A percentile compares a stretch with the other conserved stretches of the same genome.
Conservation (phyloP, 495 filamentous ascomycete species). For the Podospora appendiculata region DNA sequence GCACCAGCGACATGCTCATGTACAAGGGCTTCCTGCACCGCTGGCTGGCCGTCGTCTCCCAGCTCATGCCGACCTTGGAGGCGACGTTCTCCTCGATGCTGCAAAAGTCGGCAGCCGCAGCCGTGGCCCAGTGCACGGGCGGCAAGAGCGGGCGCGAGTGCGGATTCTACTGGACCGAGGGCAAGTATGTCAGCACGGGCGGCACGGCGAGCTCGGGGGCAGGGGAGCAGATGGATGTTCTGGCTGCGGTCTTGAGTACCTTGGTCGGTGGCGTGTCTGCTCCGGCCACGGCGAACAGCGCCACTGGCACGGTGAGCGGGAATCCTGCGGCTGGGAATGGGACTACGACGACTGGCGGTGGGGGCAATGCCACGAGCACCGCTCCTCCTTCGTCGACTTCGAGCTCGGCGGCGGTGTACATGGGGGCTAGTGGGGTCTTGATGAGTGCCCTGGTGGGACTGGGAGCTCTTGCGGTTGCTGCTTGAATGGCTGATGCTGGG, state of each 20-base stretch:
- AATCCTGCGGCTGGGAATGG: background rate
- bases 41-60: slow-evolving; percentile 59
- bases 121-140: slow-evolving; percentile 52
- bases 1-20: slow-evolving; percentile 62
- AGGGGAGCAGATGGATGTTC: slow-evolving; percentile 61
- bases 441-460: background rate
- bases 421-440: background rate
- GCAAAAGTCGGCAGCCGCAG: slow-evolving; percentile 51
- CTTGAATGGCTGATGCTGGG: too few relatives aligned
- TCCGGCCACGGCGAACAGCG: background rate
- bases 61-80: slow-evolving; percentile 57
- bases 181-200: slow-evolving; percentile 54
- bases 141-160: slow-evolving; percentile 32
- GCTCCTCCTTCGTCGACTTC: background rate
- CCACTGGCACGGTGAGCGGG: background rate
- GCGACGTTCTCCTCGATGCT: slow-evolving; percentile 53
- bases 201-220: slow-evolving; percentile 55
- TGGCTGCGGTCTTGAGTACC: slow-evolving; percentile 53
- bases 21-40: slow-evolving; percentile 77
- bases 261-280: slow-evolving; percentile 19
- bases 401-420: background rate
- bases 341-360: background rate
- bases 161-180: slow-evolving; percentile 19
- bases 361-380: background rate
- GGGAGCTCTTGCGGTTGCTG: background rate